Evolutionary conservation across 108 stramenopile species (phyloP).

Genomic region (Pinguiococcus pyrenoidosus): DNA sequence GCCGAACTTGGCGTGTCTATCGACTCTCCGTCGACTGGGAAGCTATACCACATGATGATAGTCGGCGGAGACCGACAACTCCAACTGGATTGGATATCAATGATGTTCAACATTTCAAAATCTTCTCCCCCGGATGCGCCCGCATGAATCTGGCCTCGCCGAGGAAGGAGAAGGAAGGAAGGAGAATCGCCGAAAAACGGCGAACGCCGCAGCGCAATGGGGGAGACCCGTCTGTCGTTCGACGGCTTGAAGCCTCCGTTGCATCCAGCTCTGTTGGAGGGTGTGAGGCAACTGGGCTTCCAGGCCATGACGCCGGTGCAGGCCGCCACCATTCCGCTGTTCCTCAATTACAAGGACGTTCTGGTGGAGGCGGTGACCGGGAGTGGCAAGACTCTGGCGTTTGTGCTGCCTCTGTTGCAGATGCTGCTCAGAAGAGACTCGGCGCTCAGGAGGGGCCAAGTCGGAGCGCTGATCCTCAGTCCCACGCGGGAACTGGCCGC

Average conservation of each 20-base stretch:
- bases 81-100: too few relatives aligned
- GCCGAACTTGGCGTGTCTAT: too few relatives aligned
- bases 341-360: constrained; percentile 86
- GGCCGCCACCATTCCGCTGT: constrained; percentile 80
- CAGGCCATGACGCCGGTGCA: constrained; percentile 74
- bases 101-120: too few relatives aligned
- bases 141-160: too few relatives aligned
- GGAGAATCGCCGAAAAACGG: too few relatives aligned
- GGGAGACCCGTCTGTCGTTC: too few relatives aligned
- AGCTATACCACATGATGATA: too few relatives aligned
- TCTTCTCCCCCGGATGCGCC: too few relatives aligned
- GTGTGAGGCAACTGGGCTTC: constrained; percentile 30
- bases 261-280: background rate
- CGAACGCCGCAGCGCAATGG: too few relatives aligned
- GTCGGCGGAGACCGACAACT: too few relatives aligned
- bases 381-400: constrained; percentile 92
- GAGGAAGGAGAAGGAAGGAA: too few relatives aligned
- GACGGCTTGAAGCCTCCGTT: background rate
- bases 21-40: too few relatives aligned
- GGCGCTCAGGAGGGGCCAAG: constrained; percentile 15
- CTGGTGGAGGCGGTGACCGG: constrained; percentile 94
- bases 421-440: constrained; percentile 49
- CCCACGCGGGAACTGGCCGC: constrained; percentile 49
- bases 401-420: constrained; percentile 80
- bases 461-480: constrained; percentile 37